Evolutionary conservation across 2,329 filamentous ascomycete genomes (phyloP), one percentile per base, ranked within the genome.

Genomic region (Aspergillus oerlinghausenensis): DNA sequence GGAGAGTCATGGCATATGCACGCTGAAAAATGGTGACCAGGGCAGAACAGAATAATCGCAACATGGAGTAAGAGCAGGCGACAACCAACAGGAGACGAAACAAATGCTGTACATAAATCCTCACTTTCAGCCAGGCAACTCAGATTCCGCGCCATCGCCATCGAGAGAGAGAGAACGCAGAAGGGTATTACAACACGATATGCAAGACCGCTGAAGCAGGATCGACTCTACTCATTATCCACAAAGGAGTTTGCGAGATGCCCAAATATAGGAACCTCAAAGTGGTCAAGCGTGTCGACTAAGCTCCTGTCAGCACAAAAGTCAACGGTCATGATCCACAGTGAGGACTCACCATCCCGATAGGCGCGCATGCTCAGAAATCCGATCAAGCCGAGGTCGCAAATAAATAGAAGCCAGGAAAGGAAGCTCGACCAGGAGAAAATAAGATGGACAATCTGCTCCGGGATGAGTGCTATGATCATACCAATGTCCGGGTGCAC

Each of bases 251-350:
- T 96, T 47, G 94, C 94, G 65, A 97, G 78, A 45, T 81, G 81
- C 4, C 94, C 94, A 67, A 97, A 88, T 68, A 96, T 85, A 0
- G 93, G 93, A 2, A 97, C 82, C 73, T 97, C 92, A 60, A 87
- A 95, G 70, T 93, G 78, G 55, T 82, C 77, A 51, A 87, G 76
- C 1, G 81, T 85, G 60, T 87, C 84, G 52, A 86, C 84, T 87
- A 29, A 2, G 19, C 32, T n/a, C 4, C 51, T 35, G 45, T 63
- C 52, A 65, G 61, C 26, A 21, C n/a, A 23, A 28, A n/a, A n/a
- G 3, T 7, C 28, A 21, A 28, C n/a, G 14, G 19, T 14, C 50
- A 17, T 38, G 28, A 19, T 29, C 42, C 5, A 42, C 4, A 14
- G 17, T 28, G 21, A 55, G 21, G 38, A 51, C 78, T 85, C 82